phyloP scores from a whole-genome alignment of 2,329 filamentous ascomycete species.

The Epichloe brachyelytri region DNA sequence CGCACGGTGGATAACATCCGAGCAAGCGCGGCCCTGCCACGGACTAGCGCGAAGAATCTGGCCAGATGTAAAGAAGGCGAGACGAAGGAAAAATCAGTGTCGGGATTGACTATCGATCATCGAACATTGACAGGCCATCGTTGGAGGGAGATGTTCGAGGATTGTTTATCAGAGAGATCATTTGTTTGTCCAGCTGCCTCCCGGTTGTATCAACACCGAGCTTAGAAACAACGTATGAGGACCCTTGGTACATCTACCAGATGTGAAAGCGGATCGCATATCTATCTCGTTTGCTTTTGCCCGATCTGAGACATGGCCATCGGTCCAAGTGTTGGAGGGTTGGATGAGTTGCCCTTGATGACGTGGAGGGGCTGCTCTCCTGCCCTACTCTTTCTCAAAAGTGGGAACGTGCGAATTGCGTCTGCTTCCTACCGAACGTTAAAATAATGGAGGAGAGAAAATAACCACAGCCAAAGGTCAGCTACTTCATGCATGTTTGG shows the following conservation, averaged over 20 bases:
- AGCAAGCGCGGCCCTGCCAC: too few species aligned
- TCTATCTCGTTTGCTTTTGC: not conserved
- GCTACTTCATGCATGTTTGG: not conserved
- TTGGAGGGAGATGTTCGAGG: not conserved
- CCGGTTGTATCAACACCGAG: not conserved
- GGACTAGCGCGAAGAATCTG: not conserved
- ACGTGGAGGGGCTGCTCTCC: not conserved
- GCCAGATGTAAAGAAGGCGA: not conserved
- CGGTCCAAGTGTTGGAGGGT: not conserved
- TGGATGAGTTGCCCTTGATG: not conserved
- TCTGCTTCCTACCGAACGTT: too few species aligned
- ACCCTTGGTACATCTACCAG: not conserved
- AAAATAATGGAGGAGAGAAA: not conserved
- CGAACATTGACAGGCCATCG: too few species aligned
- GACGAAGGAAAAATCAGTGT: not conserved
- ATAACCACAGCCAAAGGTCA: not conserved
- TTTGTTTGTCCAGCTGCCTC: not conserved
- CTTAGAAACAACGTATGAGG: not conserved
- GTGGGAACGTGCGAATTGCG: not conserved
- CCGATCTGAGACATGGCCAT: not conserved
- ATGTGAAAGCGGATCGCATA: not conserved
- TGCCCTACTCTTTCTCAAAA: not conserved
- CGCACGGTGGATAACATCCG: not conserved
- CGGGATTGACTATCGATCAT: not conserved
- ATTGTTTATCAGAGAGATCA: not conserved